Evolutionary conservation across 1,284 basidiomycete genomes (phyloP), one percentile per base, ranked within the genome.

Genomic region (Microbotryum intermedium): DNA sequence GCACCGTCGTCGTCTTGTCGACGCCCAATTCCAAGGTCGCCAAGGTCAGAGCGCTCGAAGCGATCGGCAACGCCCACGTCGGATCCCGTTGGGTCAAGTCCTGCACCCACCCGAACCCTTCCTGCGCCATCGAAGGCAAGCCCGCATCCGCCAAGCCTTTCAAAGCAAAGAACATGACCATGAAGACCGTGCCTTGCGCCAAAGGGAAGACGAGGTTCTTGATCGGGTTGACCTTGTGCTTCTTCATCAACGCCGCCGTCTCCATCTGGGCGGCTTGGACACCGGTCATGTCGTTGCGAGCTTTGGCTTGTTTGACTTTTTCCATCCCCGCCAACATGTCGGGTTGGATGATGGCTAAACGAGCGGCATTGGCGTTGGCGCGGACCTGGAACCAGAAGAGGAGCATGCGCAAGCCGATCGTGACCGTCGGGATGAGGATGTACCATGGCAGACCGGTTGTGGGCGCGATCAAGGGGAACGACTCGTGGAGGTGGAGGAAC

Each of bases 131-230:
- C 73, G 87, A 86, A 49, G 81, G 79, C 30, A 94, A 72, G 0
- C 87, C 88, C 26, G 84, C 74, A 52, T 79, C 77, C 60, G 86
- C 86, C 77, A 97, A 80, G 44, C 77, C 77, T 72, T 84, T 83
- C 51, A 97, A 74, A 18, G 84, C 90, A 67, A 92, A 85, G 80
- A 97, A 98, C 77, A 91, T 79, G 29, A 85, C 84, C 52, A 97
- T 77, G 65, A 89, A 87, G 51, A 92, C 78, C 1, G 90, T 84
- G 47, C 91, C 76, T 73, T 95, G 90, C 4, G 85, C 69, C 57
- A 90, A 72, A 8, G 86, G 84, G 53, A 82, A 78, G 13, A 83
- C 68, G 26, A 88, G 69, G 63, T 84, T 79, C 45, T 79, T 78
- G 50, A 79, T 69, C 45, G 88, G 79, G 65, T 80, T 83, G 56